phyloP scores from a whole-genome alignment of 2,329 filamentous ascomycete species.

The Alternaria triticina region DNA sequence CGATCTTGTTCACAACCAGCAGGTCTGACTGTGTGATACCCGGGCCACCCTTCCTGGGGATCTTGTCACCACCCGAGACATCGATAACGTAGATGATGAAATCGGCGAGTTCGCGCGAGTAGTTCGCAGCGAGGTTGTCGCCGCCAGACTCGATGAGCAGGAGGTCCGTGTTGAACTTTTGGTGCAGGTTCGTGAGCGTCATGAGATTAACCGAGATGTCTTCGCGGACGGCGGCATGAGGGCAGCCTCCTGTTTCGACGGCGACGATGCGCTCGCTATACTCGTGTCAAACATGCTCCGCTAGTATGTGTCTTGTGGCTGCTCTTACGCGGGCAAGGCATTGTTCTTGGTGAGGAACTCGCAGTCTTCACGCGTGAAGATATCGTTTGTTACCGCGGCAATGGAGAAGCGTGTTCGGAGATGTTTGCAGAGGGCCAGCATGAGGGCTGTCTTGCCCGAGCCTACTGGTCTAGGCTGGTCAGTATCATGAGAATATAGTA shows the following conservation, averaged over 20 bases:
- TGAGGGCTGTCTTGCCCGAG: slow-evolving; percentile 95
- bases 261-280: slow-evolving; percentile 75
- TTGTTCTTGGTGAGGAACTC: slow-evolving; percentile 91
- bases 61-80: slow-evolving; percentile 94
- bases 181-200: slow-evolving; percentile 87
- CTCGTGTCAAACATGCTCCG: background rate
- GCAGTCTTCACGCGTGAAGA: slow-evolving; percentile 96
- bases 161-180: slow-evolving; percentile 78
- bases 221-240: slow-evolving; percentile 95
- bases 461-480: slow-evolving; percentile 76
- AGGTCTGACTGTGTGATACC: slow-evolving; percentile 97
- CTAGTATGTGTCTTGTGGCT: background rate
- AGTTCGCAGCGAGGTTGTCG: slow-evolving; percentile 97
- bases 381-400: slow-evolving; percentile 97
- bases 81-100: slow-evolving; percentile 99
- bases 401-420: slow-evolving; percentile 83
- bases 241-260: slow-evolving; percentile 97
- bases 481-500: slow-evolving; percentile 6
- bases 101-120: slow-evolving; percentile 91
- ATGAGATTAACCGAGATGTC: slow-evolving; percentile 94
- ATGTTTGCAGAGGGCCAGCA: slow-evolving; percentile 88
- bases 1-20: slow-evolving; percentile 95
- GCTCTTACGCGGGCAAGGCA: slow-evolving; percentile 71
- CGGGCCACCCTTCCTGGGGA: slow-evolving; percentile 92
- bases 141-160: slow-evolving; percentile 95